Conservation (phyloP, 1,284 basidiomycete genomes). For the Vanrija pseudolonga region DNA sequence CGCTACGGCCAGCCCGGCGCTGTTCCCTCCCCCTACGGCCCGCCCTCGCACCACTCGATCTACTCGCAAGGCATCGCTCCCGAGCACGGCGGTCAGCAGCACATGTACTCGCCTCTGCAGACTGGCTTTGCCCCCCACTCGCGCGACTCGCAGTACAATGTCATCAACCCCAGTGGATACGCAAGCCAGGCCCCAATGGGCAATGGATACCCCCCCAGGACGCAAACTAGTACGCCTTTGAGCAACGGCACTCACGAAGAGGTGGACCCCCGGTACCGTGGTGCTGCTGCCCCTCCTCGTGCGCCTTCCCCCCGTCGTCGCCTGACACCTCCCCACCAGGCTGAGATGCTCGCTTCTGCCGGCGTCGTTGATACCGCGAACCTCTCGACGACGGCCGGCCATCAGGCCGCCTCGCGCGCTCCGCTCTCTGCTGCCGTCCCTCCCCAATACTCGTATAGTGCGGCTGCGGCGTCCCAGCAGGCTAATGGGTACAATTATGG, state of each 20-base stretch:
- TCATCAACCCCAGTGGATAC: slow-evolving; percentile 31
- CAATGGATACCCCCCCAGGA: slow-evolving; percentile 39
- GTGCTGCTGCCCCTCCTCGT: slow-evolving; percentile 14
- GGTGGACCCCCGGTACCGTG: slow-evolving; percentile 21
- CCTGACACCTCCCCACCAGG: slow-evolving; percentile 28
- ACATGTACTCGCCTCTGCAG: slow-evolving; percentile 40
- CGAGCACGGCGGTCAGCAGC: slow-evolving; percentile 31
- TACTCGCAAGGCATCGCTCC: slow-evolving; percentile 35
- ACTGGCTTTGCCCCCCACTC: slow-evolving; percentile 33
- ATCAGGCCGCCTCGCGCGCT: slow-evolving; percentile 6
- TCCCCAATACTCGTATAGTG: slow-evolving; percentile 1
- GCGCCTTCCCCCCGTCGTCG: slow-evolving; percentile 18
- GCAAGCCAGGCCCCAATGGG: slow-evolving; percentile 29
- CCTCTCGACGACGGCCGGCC: slow-evolving; percentile 19
- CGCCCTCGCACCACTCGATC: slow-evolving; percentile 28
- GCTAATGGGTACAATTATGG: too few species aligned
- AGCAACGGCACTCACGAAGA: slow-evolving; percentile 23
- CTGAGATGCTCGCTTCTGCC: slow-evolving; percentile 29
- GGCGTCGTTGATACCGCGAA: slow-evolving; percentile 34
- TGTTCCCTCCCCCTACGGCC: slow-evolving; percentile 33
- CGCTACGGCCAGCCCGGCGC: slow-evolving; percentile 30
- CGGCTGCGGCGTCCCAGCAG: too few species aligned
- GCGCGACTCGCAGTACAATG: slow-evolving; percentile 37
- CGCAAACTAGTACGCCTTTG: slow-evolving; percentile 41
- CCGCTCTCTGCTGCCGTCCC: neutral